Evolutionary conservation across 495 filamentous ascomycete species (phyloP).

Genomic region (Aspergillus incahuasiensis): DNA sequence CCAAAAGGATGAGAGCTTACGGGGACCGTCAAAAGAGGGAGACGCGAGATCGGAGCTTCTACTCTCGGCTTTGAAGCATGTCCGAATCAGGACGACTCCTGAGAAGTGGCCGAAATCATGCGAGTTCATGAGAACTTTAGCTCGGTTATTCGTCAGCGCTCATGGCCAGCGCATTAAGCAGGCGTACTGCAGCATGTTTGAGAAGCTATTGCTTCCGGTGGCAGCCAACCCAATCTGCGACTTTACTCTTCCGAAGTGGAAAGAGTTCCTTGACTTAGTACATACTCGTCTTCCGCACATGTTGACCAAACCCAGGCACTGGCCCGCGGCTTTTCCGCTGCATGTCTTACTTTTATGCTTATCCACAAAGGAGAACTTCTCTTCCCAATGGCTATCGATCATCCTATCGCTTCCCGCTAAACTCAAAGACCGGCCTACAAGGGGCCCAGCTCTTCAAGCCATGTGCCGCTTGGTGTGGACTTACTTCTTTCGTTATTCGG

Average conservation of each 20-base stretch:
- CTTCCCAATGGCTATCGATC: constrained; percentile 77
- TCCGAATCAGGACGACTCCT: constrained; percentile 64
- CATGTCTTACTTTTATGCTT: constrained; percentile 82
- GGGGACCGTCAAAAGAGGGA: constrained; percentile 59
- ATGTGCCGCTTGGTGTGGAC: constrained; percentile 94
- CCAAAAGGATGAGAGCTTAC: constrained; percentile 65
- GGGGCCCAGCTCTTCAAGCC: constrained; percentile 79
- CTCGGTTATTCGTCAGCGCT: constrained; percentile 73
- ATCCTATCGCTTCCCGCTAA: constrained; percentile 68
- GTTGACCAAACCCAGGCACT: constrained; percentile 86
- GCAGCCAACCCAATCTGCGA: constrained; percentile 71
- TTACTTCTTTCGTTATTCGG: constrained; percentile 81
- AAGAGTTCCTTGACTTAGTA: constrained; percentile 71
- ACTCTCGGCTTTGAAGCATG: constrained; percentile 83
- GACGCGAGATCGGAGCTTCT: constrained; percentile 80
- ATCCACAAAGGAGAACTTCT: constrained; percentile 77
- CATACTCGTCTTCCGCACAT: constrained; percentile 73
- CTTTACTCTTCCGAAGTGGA: constrained; percentile 76
- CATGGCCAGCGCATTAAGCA: constrained; percentile 87
- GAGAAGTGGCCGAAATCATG: constrained; percentile 82
- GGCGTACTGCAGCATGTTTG: constrained; percentile 87
- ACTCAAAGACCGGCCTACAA: constrained; percentile 75
- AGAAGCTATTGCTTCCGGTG: constrained; percentile 81
- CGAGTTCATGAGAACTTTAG: constrained; percentile 76
- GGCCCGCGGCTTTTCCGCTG: constrained; percentile 80